Evolutionary conservation across 2,329 filamentous ascomycete species (phyloP), one percentile per base, ranked within the genome.

Genomic region (Curvularia verruculosa): DNA sequence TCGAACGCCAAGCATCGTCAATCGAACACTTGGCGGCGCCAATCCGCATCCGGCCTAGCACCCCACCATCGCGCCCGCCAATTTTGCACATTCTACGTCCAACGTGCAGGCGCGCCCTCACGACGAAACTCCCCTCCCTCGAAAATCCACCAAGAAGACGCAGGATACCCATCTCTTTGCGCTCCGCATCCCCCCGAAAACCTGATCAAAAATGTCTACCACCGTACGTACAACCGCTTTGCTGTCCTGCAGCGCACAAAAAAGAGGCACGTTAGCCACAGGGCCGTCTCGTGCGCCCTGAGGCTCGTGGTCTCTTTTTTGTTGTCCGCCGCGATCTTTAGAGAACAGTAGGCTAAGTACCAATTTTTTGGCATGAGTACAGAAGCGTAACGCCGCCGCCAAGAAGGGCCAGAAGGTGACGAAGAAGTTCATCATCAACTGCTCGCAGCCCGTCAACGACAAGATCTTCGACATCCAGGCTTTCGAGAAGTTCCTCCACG

Each of bases 401-500:
- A 82, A 82, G 79, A 81, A 82, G 79, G 75, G 74, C 77, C 76
- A 89, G 76, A 93, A 93, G 87, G 82, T 88, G 77, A 92, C 90
- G 78, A 92, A 93, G 87, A 94, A 93, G 94, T 99, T 92, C 89
- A 89, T 96, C 86, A 98, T 99, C 91, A 96, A 99, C 86, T 94
- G 93, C 82, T 93, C 91, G 77, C 94, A 98, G 85, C 95, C 95
- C 76, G 93, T 93, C 74, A 91, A 88, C 85, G 95, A 99, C 88
- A 98, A 98, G 89, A 99, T 99, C 88, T 98, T 99, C 88, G 95
- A 99, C 82, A 89, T 96, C 80, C 88, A 91, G 76, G 93, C 93
- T 73, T 99, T 99, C 82, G 93, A 97, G 85, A 98, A 98, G 89
- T 99, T 99, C 90, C 91, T 99, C 66, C 93, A 97, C 87, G 95